Base-by-base conservation (phyloP, 805 yeast species). In the Kuraishia ogatae region DNA sequence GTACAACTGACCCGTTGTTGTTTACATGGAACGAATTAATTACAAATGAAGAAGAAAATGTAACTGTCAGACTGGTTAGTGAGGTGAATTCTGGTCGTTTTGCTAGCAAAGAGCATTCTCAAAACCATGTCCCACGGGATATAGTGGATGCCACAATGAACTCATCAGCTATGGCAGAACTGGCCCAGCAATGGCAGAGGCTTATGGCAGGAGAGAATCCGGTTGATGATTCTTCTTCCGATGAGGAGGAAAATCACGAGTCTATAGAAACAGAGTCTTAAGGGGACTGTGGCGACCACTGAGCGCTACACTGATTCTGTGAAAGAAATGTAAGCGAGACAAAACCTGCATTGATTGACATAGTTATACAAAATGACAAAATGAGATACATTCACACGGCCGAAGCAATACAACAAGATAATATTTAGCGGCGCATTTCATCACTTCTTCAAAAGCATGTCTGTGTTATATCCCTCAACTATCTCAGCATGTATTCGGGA, bases 91-190 rank as follows among this genome's bases (percentile, higher is more conserved):
- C 87, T 6, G 88, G 90, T 0, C 74, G 93, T 29, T 91, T 91
- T 72, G 85, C 89, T 0, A 71, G 83, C 0, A 89, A 87, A 59
- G 96, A 89, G 52, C 93, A 89, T 64, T 82, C 96, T 1, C 96
- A 93, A 62, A 89, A 85, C 66, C 92, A 89, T 63, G 97, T 94
- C 2, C 99, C 99, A 0, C 76, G 80, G 53, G 99, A 94, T 63
- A 82, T 94, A 21, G 87, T 94, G 2, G 94, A 90, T 65, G 97
- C 97, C 1, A 77, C 88, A 39, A 63, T 82, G 61, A 84, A 87
- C 60, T 79, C 92, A 0, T 75, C 77, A 21, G 79, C 86, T 0
- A 85, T 90, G 79, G 83, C 81, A 13, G 91, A 86, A 53, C 70
- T 88, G 59, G 82, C 87, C 0, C 75, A 75, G 56, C 75, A 82